These are phyloP conservation scores for Eragrostis nindensis DNA, from an alignment of 176 grass and related monocot genomes.

Conservation along the genomic window DNA sequence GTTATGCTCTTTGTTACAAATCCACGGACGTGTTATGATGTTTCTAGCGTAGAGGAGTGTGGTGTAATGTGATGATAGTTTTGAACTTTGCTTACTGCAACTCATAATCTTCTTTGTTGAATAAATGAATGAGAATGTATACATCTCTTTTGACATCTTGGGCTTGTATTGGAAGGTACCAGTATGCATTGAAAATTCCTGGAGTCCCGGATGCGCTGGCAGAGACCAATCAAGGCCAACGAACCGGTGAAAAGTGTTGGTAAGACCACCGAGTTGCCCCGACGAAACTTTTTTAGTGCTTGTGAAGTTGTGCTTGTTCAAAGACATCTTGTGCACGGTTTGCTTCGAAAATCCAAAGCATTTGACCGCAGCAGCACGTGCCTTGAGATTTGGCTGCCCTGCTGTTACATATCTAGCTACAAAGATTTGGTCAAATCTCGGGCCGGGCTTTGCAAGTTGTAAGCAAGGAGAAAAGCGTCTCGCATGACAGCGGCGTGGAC, in stretches of 20 bases:
- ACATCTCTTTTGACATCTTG: not conserved
- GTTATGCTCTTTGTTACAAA: not conserved
- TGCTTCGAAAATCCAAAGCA: not conserved
- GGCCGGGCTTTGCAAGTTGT: not conserved
- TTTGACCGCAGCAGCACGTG: constrained; percentile 18
- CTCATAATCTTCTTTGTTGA: not conserved
- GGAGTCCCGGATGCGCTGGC: too few relatives aligned
- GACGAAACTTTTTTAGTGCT: too few relatives aligned
- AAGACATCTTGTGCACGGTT: not conserved
- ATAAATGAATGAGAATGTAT: not conserved
- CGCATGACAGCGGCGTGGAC: too few relatives aligned
- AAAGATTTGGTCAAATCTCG: not conserved
- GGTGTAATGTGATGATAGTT: not conserved
- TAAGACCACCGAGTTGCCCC: too few relatives aligned
- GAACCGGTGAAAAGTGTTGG: too few relatives aligned
- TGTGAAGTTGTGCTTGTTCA: not conserved
- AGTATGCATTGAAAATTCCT: too few relatives aligned
- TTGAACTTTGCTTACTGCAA: not conserved
- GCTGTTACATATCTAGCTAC: not conserved
- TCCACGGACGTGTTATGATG: not conserved
- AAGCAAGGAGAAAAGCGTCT: not conserved
- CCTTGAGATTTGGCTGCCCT: not conserved
- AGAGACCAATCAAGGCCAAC: too few relatives aligned
- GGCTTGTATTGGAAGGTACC: not conserved
- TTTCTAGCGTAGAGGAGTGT: not conserved